Evolutionary conservation across 1,284 basidiomycete species (phyloP), one percentile per base, ranked within the genome.

Genomic region (Schizophyllum amplum): DNA sequence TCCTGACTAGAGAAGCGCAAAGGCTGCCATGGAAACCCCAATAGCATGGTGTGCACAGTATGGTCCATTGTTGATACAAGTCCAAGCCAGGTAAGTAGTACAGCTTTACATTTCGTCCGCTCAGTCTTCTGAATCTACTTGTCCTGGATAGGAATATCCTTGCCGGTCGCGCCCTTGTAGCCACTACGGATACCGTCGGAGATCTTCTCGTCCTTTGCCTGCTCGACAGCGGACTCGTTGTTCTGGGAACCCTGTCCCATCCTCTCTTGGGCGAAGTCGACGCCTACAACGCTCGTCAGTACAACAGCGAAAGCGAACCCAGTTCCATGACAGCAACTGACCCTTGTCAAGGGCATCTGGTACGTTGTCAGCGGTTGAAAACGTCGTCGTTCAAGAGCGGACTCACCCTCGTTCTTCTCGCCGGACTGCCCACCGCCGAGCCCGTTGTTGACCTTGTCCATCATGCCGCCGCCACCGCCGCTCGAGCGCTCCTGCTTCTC

Each of bases 131-230:
- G 6, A 5, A 33, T 42, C 33, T 27, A 52, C 58, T 70, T 71
- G 60, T 71, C 68, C 53, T 63, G 59, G 42, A 67, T 58, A 22
- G 65, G 66, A 53, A 72, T 57, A 20, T 72, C 70, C 11, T 59
- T 56, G 2, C 70, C 70, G 20, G 69, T 69, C 20, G 58, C 56
- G 51, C 51, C 62, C 60, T 70, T 68, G 58, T 64, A 71, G 53
- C 61, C 62, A 6, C 52, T 27, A 5, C 69, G 60, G 49, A 72
- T 68, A 20, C 65, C 68, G 54, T 69, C 67, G 52, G 65, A 65
- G 51, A 72, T 71, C 59, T 70, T 66, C 59, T 71, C 69, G 57
- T 72, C 71, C 60, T 71, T 71, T 26, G 68, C 62, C 59, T 71
- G 70, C 60, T 71, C 71, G 22, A 67, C 13, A 13, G 70, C 71